A percentile compares a stretch with the other conserved stretches of the same genome.
Evolutionary conservation across 495 filamentous ascomycete species (phyloP).

Genomic region (Tuber microsphaerosporum): DNA sequence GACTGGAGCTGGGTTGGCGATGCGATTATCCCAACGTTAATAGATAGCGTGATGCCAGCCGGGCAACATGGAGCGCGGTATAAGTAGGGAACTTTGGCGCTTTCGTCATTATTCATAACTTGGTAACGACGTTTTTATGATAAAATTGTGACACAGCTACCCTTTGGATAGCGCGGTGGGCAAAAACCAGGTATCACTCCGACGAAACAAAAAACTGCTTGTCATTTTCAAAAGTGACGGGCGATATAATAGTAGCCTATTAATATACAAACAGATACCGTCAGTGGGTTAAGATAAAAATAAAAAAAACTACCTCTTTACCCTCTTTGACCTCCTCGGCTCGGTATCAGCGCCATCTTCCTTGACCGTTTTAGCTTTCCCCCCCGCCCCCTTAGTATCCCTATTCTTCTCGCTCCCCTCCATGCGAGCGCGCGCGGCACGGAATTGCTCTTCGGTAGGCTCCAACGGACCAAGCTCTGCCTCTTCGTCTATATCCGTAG

Average conservation of each 20-base stretch:
- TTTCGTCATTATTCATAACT: no score
- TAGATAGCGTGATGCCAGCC: no score
- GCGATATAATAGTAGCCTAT: background rate
- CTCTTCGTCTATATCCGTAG: slow-evolving; percentile 46
- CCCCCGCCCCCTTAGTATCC: slow-evolving; percentile 20
- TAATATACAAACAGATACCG: background rate
- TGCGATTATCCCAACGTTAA: background rate
- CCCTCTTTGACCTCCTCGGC: slow-evolving; percentile 40
- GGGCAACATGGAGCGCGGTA: no score
- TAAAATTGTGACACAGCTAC: background rate
- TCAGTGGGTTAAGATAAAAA: background rate
- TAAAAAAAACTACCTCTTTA: slow-evolving; percentile 27
- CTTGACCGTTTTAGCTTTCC: background rate
- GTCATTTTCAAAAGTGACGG: no score
- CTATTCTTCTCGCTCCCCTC: slow-evolving; percentile 46
- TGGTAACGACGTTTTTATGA: background rate
- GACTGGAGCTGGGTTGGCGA: background rate
- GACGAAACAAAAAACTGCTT: no score
- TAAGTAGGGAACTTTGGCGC: no score
- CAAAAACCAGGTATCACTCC: no score
- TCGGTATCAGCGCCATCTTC: slow-evolving; percentile 6
- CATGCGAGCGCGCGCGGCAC: slow-evolving; percentile 46
- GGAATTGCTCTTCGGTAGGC: slow-evolving; percentile 64
- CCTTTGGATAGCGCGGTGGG: background rate
- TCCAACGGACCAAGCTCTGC: slow-evolving; percentile 41